Evolutionary conservation across 179 eudicot genomes (phyloP).

Genomic region (Dionaea muscipula): DNA sequence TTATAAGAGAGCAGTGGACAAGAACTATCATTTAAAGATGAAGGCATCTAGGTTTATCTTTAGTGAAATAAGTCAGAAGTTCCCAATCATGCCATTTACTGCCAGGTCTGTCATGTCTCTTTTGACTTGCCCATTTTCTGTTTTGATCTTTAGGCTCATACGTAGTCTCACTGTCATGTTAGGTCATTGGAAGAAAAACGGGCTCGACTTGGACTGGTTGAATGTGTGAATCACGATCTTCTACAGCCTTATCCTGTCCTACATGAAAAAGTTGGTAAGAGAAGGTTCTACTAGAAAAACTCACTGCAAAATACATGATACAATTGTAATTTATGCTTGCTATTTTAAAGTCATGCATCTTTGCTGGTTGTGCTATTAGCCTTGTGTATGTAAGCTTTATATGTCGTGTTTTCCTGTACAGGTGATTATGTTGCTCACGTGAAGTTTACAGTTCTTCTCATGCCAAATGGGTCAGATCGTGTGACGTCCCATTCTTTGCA

Average conservation of each 20-base stretch:
- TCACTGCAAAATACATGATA: too few species aligned
- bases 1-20: constrained; percentile 90
- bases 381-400: too few species aligned
- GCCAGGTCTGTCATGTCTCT: constrained; percentile 43
- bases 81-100: constrained; percentile 94
- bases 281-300: too few species aligned
- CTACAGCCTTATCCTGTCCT: constrained; percentile 96
- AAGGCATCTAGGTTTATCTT: constrained; percentile 89
- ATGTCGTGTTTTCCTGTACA: constrained; percentile 22
- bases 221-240: constrained; percentile 86
- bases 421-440: constrained; percentile 83
- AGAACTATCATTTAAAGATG: constrained; percentile 86
- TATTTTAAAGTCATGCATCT: too few species aligned
- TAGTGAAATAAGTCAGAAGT: constrained; percentile 85
- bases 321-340: too few species aligned
- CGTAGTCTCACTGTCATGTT: background rate
- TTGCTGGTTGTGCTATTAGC: too few species aligned
- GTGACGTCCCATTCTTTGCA: constrained; percentile 72
- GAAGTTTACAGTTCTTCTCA: constrained; percentile 83
- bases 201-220: constrained; percentile 78
- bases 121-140: background rate
- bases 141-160: background rate
- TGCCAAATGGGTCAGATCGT: constrained; percentile 99
- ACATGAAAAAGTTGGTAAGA: constrained; percentile 85
- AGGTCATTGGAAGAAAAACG: constrained; percentile 57